Base-by-base conservation (phyloP, 2,329 filamentous ascomycete species). In the Rhynchosporium agropyri region DNA sequence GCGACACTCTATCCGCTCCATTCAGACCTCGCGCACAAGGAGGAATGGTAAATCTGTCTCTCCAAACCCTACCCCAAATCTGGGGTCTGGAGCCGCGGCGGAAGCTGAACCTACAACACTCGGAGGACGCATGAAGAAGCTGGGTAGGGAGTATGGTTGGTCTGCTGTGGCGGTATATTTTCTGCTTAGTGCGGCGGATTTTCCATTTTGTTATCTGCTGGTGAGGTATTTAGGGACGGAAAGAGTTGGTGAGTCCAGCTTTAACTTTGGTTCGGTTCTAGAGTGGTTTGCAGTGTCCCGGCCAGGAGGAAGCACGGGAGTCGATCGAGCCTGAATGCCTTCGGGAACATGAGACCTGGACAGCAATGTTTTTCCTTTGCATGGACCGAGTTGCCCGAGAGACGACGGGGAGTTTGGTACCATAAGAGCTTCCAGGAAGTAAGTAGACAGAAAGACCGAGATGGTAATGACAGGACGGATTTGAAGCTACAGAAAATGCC, bases 61-160 rank as follows among this genome's bases (percentile, higher is more conserved):
- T 8, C 58, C 63, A 42, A 54, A 68, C n/a, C 58, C 56, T n/a
- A 65, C 65, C 2, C 50, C 63, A 26, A 63, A 63, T 28, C n/a
- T 51, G 20, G 58, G 58, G 8, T 45, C 58, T 31, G 54, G 42
- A 20, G 48, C 59, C 7, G 60, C 45, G 20, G 61, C 64, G 10
- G 67, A 65, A 36, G 61, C 65, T 48, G 68, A 73, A 36, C 65
- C 70, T 31, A 63, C 64, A 13, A 69, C 57, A 28, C 31, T 75
- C 4, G 66, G 69, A 1, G 71, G 65, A 8, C 64, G 70, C 26
- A 79, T 98, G 74, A 92, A 89, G 77, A 92, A 91, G 74, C 84
- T 99, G 51, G 92, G 89, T 2, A 87, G 89, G 67, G 94, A 98
- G 76, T 99, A 99, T 76, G 95, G 95, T 46, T 98, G 93, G 92